Percentiles rank a stretch among this genome's conserved stretches.
phyloP scores from a whole-genome alignment of 495 filamentous ascomycete genomes.

The Penicillium chermesinum region DNA sequence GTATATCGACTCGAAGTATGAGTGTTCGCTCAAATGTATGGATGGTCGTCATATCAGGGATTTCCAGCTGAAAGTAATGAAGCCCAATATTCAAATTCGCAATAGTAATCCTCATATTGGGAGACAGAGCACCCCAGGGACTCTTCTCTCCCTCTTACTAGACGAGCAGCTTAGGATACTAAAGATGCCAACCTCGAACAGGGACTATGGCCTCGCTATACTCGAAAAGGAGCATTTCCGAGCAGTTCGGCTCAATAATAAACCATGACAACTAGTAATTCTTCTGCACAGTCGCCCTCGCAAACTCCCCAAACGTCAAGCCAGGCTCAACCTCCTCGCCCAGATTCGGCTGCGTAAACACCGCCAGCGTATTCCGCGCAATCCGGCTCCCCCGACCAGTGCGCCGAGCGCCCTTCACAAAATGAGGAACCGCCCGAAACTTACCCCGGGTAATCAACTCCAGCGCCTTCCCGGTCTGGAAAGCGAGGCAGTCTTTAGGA shows the following conservation, averaged over 20 bases:
- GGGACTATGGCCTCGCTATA: too few species aligned
- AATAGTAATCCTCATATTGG: too few species aligned
- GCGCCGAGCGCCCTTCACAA: conserved; percentile 66
- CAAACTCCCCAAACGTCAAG: conserved; percentile 81
- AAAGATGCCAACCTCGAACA: conserved; percentile 2
- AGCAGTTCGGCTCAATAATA: too few species aligned
- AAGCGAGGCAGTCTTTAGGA: conserved; percentile 83
- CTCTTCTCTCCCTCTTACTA: too few species aligned
- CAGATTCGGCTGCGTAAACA: conserved; percentile 96
- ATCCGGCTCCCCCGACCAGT: conserved; percentile 40
- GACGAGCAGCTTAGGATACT: too few species aligned
- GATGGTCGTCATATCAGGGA: too few species aligned
- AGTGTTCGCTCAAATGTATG: too few species aligned
- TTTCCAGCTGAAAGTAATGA: too few species aligned
- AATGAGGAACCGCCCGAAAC: conserved; percentile 94
- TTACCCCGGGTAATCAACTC: conserved; percentile 82
- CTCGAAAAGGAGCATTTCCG: too few species aligned
- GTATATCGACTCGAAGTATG: too few species aligned
- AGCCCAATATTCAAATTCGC: too few species aligned
- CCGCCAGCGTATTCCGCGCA: conserved; percentile 88
- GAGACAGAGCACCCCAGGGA: too few species aligned
- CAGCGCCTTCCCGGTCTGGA: conserved; percentile 91
- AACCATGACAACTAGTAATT: conserved; percentile 59
- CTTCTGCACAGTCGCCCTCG: conserved; percentile 72
- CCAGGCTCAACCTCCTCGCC: conserved; percentile 74